A percentile compares a stretch with the other conserved stretches of the same genome.
These are phyloP conservation scores for Dactylellina drechsleri DNA, from an alignment of 2,329 filamentous ascomycete genomes.

Conservation along the genomic window DNA sequence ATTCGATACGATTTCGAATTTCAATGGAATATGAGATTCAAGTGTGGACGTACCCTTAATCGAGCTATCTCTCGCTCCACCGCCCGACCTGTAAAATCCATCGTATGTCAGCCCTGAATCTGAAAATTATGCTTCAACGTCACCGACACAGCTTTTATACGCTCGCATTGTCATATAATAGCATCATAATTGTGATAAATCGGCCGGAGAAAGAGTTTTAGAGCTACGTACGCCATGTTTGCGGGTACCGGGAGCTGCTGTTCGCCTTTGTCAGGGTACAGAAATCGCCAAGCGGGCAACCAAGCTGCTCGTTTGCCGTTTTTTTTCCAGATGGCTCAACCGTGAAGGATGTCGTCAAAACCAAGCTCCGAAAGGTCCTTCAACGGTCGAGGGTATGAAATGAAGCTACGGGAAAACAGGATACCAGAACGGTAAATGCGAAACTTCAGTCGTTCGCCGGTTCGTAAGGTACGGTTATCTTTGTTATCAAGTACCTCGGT, in stretches of 20 bases:
- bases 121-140: slow-evolving; percentile 47
- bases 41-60: slow-evolving; percentile 66
- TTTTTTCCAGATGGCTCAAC: no score
- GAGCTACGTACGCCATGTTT: slow-evolving; percentile 52
- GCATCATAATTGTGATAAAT: no score
- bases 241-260: slow-evolving; percentile 39
- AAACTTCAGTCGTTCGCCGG: no score
- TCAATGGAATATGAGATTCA: background rate
- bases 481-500: no score
- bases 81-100: slow-evolving; percentile 57
- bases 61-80: slow-evolving; percentile 63
- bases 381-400: no score
- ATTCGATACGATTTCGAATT: background rate
- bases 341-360: background rate
- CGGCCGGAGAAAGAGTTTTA: background rate
- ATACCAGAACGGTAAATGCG: no score
- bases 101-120: slow-evolving; percentile 7
- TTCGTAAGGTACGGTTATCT: no score
- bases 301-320: no score
- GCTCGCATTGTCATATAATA: background rate
- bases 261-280: slow-evolving; percentile 4
- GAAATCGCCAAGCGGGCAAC: background rate
- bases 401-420: no score
- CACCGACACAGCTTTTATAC: background rate
- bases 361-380: background rate